These are phyloP conservation scores for Glebionis coronaria DNA, from an alignment of 129 eudicot genomes.

Conservation along the genomic window DNA sequence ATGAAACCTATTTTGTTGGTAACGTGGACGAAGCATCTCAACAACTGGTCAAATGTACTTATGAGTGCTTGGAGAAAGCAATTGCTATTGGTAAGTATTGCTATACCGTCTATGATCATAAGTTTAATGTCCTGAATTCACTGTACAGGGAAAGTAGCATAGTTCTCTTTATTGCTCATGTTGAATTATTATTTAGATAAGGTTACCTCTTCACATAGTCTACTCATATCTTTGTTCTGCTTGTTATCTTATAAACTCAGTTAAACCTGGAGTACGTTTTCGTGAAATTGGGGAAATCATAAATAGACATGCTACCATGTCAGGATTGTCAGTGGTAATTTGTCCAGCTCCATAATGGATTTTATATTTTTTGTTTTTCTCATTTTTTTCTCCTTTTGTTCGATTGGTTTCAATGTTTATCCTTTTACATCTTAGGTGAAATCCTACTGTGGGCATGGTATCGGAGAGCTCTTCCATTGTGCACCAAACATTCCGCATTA, in stretches of 20 bases:
- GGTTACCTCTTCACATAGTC: background rate
- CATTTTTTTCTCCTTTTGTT: background rate
- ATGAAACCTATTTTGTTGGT: constrained; percentile 94
- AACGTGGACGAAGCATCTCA: constrained; percentile 85
- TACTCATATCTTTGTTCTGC: constrained; percentile 8
- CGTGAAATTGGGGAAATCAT: constrained; percentile 93
- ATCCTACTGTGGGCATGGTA: constrained; percentile 94
- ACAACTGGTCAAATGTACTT: constrained; percentile 75
- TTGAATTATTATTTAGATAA: background rate
- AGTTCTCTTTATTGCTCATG: background rate
- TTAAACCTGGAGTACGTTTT: constrained; percentile 94
- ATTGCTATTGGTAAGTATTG: constrained; percentile 66
- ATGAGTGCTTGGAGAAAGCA: constrained; percentile 94
- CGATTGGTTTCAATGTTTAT: background rate
- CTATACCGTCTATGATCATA: background rate
- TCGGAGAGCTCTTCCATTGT: constrained; percentile 97
- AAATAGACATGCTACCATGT: constrained; percentile 89
- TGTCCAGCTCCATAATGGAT: constrained; percentile 6
- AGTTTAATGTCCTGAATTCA: background rate
- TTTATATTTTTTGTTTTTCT: background rate
- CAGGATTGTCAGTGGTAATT: constrained; percentile 89
- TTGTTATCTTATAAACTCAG: constrained; percentile 32
- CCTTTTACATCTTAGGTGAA: no score
- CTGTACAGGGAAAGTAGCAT: constrained; percentile 7
- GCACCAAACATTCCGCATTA: constrained; percentile 99